Evolutionary conservation across 176 grass and related monocot genomes (phyloP), one percentile per base, ranked within the genome.

Genomic region (Poa annua): DNA sequence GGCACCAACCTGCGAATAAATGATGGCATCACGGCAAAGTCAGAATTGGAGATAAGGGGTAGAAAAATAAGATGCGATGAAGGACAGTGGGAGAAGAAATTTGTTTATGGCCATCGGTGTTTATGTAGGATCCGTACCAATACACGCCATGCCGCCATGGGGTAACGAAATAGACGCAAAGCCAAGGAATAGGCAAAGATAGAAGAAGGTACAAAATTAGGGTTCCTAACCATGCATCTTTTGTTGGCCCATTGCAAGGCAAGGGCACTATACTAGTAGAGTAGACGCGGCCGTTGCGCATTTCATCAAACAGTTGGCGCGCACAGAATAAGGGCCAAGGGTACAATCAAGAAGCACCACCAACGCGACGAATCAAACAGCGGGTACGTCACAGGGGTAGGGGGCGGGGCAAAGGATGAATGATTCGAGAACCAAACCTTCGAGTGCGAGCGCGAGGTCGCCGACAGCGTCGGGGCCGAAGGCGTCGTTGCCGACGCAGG

Each of bases 401-500:
- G 41, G 41, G 36, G 36, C 5, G 36, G 36, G 3, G 54, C 56
- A 7, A n/a, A 55, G 6, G 62, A 41, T 32, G 70, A 17, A 17
- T 73, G 45, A 19, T 73, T 57, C 35, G 22, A 86, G 29, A 15
- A 74, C 9, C 74, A 0, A 71, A 94, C 93, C 91, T 94, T 96
- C 96, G 6, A 96, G 85, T 25, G 96, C 86, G 24, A 99, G 87
- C 48, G 88, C 73, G 75, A 99, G 93, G 68, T 96, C 89, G 11
- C 97, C 97, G 15, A 81, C 56, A 13, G 91, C 87, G 32, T 79
- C 81, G 7, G 93, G 89, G 24, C 87, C 97, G 84, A 93, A 99
- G 59, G 93, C 93, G 61, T 99, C 93, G 80, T 96, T 96, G 66
- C 93, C 93, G 10, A 81, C 88, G 66, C 91, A 99, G 51, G 96